Percentiles rank a stretch among this genome's conserved stretches.
phyloP scores from a whole-genome alignment of 106 monocot species.

The Acorus gramineus region DNA sequence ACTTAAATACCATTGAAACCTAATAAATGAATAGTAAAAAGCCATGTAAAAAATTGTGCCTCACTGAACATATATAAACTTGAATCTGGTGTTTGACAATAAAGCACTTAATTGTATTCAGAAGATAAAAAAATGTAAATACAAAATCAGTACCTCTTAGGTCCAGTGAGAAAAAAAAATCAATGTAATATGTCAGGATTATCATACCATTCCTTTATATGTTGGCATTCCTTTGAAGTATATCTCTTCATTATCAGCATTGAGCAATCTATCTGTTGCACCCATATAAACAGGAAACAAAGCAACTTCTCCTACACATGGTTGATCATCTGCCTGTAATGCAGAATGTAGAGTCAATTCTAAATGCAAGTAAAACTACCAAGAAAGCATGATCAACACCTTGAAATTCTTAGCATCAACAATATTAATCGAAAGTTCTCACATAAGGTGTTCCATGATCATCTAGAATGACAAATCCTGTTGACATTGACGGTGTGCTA shows the following conservation, averaged over 20 bases:
- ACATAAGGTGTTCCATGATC: constrained; percentile 68
- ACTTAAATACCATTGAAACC: too few species aligned
- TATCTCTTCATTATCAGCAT: constrained; percentile 77
- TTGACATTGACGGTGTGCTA: constrained; percentile 67
- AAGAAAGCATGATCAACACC: neutral
- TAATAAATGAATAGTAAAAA: too few species aligned
- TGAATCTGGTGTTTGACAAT: too few species aligned
- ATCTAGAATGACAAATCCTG: constrained; percentile 71
- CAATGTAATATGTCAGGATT: neutral
- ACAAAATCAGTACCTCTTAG: too few species aligned
- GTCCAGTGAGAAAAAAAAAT: too few species aligned
- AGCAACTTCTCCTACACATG: constrained; percentile 89
- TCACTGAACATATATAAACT: too few species aligned
- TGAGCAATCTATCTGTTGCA: constrained; percentile 59
- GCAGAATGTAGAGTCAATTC: neutral
- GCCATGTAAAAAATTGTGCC: too few species aligned
- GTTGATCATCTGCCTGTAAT: constrained; percentile 70
- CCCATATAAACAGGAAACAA: constrained; percentile 71
- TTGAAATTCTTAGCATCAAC: neutral
- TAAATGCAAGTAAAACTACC: neutral
- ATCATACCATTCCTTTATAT: constrained; percentile 67
- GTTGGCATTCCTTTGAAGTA: constrained; percentile 88
- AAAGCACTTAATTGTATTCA: too few species aligned
- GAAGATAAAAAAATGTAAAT: too few species aligned
- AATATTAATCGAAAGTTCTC: constrained; percentile 11